Percentiles rank a stretch among this genome's conserved stretches.
These are phyloP conservation scores for Sequoiadendron giganteum DNA, from an alignment of 75 land plant species.

Conservation along the genomic window DNA sequence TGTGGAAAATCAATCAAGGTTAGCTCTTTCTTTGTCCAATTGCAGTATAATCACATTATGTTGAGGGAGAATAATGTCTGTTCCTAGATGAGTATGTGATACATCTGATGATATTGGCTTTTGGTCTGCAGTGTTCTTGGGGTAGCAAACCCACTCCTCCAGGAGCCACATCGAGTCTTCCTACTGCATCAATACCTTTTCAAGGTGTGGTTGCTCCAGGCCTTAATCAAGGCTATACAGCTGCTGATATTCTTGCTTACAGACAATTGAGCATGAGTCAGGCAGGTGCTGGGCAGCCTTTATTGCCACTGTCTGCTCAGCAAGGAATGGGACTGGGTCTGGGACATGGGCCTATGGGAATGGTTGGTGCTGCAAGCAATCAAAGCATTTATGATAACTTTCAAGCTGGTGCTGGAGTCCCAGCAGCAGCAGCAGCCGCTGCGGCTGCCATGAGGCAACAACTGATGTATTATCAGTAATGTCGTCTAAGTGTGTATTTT, in stretches of 20 bases:
- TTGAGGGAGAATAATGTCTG: not conserved
- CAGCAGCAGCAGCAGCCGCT: conserved; percentile 38
- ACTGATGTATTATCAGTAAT: conserved; percentile 68
- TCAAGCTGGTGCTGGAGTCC: conserved; percentile 54
- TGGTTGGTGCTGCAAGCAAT: conserved; percentile 56
- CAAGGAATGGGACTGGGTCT: conserved; percentile 43
- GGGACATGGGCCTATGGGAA: conserved; percentile 54
- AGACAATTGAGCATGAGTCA: conserved; percentile 68
- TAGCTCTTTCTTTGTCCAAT: not conserved
- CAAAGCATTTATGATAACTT: conserved; percentile 66
- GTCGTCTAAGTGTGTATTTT: not conserved
- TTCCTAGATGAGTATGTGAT: not conserved
- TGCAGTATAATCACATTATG: not conserved
- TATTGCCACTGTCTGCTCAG: conserved; percentile 74
- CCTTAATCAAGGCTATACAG: conserved; percentile 46
- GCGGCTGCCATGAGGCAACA: conserved; percentile 56
- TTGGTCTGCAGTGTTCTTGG: conserved; percentile 89
- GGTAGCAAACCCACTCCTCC: conserved; percentile 99
- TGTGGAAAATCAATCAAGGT: conserved; percentile 93
- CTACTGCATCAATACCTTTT: conserved; percentile 49
- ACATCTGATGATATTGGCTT: not conserved
- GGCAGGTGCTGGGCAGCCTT: conserved; percentile 59
- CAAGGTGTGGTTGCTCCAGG: conserved; percentile 36
- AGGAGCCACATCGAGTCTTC: conserved; percentile 75
- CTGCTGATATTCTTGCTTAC: conserved; percentile 77